Base-by-base conservation (phyloP, 2,329 filamentous ascomycete species). In the Penicillium oxalicum region DNA sequence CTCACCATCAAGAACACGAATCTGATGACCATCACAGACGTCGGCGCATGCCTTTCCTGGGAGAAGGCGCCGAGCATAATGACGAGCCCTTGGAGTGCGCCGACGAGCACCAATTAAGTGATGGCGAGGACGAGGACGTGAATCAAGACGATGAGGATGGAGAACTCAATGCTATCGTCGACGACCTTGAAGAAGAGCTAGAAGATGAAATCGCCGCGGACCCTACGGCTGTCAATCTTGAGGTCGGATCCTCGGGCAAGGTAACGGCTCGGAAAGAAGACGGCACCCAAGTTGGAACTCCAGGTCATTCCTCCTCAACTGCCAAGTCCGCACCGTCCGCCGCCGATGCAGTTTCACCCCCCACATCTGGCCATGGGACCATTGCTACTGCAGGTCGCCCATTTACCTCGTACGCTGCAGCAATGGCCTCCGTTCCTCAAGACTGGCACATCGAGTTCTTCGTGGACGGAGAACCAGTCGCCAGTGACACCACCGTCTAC, bases 361-460 rank as follows among this genome's bases (percentile, higher is more conserved):
- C 54, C 18, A 53, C 60, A 4, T 54, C 50, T 26, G 53, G 55
- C 5, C 59, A 57, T 60, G 54, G 70, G 44, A 73, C 81, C 0
- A 74, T 84, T 12, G 78, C 83, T 1, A 70, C 56, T 62, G 67
- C 74, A 32, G 67, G 69, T 8, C 79, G 85, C 8, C 79, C 85
- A 2, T 82, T 88, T 69, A 89, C 67, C 25, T 72, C 90, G 0
- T 95, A 96, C 67, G 86, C 90, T 25, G 87, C 88, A 45, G 89
- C 89, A 4, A 80, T 94, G 45, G 87, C 91, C 58, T 77, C 87
- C 11, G 76, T 82, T 0, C 88, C 91, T 1, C 87, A 94, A 63
- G 91, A 97, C 63, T 98, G 93, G 93, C 91, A 98, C 62, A 90
- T 98, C 52, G 88, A 97, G 63, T 98, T 98, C 70, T 91, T 82